Evolutionary conservation across 805 yeast genomes (phyloP).

Genomic region (Candida sithepensis): DNA sequence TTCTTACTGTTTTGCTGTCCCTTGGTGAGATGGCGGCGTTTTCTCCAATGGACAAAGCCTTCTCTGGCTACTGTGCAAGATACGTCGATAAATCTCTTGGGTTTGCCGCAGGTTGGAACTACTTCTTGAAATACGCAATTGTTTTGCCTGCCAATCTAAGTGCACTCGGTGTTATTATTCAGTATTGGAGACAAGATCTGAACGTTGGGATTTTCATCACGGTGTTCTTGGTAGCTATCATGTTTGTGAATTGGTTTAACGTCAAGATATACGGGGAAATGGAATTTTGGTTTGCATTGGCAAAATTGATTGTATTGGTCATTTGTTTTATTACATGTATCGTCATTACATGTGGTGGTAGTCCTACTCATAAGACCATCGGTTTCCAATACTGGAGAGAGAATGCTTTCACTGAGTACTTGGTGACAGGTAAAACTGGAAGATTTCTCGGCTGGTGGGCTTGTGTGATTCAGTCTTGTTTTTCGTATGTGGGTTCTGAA

Average conservation of each 20-base stretch:
- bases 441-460: neutral
- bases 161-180: neutral
- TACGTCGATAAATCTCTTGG: neutral
- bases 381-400: neutral
- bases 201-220: neutral
- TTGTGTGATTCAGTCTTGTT: neutral
- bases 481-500: neutral
- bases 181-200: neutral
- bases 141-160: neutral
- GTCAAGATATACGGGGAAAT: neutral
- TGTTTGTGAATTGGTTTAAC: neutral
- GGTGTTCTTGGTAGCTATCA: neutral
- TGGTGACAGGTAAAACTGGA: neutral
- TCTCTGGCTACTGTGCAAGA: neutral
- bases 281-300: neutral
- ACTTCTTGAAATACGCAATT: neutral
- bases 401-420: neutral
- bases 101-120: neutral
- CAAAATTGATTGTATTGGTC: neutral
- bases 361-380: neutral
- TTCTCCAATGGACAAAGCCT: neutral
- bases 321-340: neutral
- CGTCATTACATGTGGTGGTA: neutral
- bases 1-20: neutral
- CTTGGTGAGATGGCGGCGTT: neutral